These are phyloP conservation scores for Melastoma malabathricum DNA, from an alignment of 345 rosid genomes.

Conservation along the genomic window DNA sequence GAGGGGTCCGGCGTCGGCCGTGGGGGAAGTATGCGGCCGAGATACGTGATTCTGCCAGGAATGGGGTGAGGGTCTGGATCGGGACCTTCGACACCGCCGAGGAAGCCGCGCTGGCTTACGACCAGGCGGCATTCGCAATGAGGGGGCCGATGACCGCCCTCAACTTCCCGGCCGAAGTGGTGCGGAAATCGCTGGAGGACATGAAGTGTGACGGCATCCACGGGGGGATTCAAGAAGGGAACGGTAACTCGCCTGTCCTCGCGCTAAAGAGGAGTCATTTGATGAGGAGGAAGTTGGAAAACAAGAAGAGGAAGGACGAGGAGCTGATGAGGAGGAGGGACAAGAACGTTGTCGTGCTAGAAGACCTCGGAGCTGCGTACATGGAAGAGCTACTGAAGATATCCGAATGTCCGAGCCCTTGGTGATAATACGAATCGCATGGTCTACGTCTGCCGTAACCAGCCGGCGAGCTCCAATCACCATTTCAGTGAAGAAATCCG, in stretches of 20 bases:
- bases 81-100: slow-evolving; percentile 58
- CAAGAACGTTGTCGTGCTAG: slow-evolving; percentile 35
- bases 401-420: slow-evolving; percentile 15
- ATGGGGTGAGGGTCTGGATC: slow-evolving; percentile 48
- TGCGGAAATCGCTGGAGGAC: slow-evolving; percentile 27
- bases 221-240: slow-evolving; percentile 13
- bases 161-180: slow-evolving; percentile 40
- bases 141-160: slow-evolving; percentile 38
- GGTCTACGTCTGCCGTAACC: not conserved
- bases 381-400: slow-evolving; percentile 42
- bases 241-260: slow-evolving; percentile 37
- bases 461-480: not conserved
- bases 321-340: slow-evolving; percentile 14
- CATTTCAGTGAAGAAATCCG: no score
- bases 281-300: slow-evolving; percentile 25
- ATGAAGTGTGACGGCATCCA: slow-evolving; percentile 8
- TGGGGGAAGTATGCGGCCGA: slow-evolving; percentile 70
- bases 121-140: slow-evolving; percentile 57
- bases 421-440: slow-evolving; percentile 4
- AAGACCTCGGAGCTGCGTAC: slow-evolving; percentile 50
- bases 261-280: slow-evolving; percentile 38
- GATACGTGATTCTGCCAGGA: slow-evolving; percentile 54
- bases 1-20: slow-evolving; percentile 52
- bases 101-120: slow-evolving; percentile 58
- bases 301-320: slow-evolving; percentile 25